Percentiles rank a stretch among this genome's conserved stretches.
phyloP scores from a whole-genome alignment of 1,284 basidiomycete species.

The Phlebopus sp. region DNA sequence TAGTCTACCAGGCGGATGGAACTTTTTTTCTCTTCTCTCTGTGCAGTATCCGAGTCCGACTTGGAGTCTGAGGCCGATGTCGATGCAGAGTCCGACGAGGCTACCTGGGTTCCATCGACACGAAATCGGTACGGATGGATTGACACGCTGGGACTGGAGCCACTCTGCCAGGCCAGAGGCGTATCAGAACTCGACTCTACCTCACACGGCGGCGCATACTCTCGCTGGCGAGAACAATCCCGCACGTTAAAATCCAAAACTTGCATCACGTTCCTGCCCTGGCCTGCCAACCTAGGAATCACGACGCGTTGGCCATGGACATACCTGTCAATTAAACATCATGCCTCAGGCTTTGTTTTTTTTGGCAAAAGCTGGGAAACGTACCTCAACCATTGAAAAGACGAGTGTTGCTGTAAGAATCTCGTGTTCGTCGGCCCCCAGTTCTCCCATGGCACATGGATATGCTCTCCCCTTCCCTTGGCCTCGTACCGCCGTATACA shows the following conservation, averaged over 20 bases:
- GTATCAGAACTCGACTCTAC: too few species aligned
- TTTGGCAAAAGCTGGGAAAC: too few species aligned
- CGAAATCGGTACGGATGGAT: neutral
- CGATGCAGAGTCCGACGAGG: neutral
- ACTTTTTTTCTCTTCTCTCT: too few species aligned
- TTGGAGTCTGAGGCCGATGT: too few species aligned
- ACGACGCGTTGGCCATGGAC: slow-evolving; percentile 45
- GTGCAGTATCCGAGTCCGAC: neutral
- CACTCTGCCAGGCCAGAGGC: neutral
- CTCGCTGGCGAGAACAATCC: neutral
- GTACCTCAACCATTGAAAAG: slow-evolving; percentile 41
- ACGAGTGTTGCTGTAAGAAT: slow-evolving; percentile 30
- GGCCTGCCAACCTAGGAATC: slow-evolving; percentile 20
- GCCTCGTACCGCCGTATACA: slow-evolving; percentile 19
- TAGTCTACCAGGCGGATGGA: slow-evolving; percentile 10
- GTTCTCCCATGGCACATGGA: slow-evolving; percentile 36
- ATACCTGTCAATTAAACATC: slow-evolving; percentile 32
- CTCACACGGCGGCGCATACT: too few species aligned
- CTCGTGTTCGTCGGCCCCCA: slow-evolving; percentile 47
- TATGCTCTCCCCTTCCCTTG: neutral
- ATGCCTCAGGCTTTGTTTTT: too few species aligned
- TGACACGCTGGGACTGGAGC: too few species aligned
- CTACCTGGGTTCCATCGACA: slow-evolving; percentile 5
- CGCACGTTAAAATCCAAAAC: slow-evolving; percentile 41
- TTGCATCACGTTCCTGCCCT: slow-evolving; percentile 18